Evolutionary conservation across 2,329 filamentous ascomycete species (phyloP).

Genomic region (Scopulariopsis brevicaulis): DNA sequence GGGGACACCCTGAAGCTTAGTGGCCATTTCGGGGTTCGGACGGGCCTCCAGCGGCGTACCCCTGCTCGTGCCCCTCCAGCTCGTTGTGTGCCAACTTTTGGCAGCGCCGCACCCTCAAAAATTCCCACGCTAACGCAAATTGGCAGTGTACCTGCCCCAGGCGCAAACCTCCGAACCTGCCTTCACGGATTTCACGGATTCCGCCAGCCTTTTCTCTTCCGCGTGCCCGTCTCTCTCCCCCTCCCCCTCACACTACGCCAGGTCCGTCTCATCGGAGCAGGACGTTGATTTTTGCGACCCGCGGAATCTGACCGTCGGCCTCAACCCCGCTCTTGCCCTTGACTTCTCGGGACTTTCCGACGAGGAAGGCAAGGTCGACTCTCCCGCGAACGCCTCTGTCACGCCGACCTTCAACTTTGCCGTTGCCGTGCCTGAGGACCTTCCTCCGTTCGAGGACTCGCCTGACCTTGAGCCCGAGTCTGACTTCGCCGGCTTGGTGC

Average conservation of each 20-base stretch:
- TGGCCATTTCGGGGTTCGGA: too few species aligned
- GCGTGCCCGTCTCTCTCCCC: conserved; percentile 73
- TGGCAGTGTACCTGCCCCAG: conserved; percentile 30
- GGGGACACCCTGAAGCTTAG: too few species aligned
- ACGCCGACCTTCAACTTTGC: conserved; percentile 39
- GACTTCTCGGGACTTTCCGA: conserved; percentile 59
- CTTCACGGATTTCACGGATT: conserved; percentile 2
- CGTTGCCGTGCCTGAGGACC: conserved; percentile 37
- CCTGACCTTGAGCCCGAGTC: conserved; percentile 88
- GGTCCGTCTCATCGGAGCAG: conserved; percentile 54
- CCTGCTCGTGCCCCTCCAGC: too few species aligned
- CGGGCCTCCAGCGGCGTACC: too few species aligned
- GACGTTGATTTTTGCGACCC: conserved; percentile 87
- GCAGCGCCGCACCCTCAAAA: background rate
- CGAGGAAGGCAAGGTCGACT: conserved; percentile 44
- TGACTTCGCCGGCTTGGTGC: conserved; percentile 68
- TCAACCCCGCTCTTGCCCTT: conserved; percentile 35
- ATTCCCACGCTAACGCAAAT: conserved; percentile 6
- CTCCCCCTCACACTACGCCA: conserved; percentile 70
- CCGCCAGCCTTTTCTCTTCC: conserved; percentile 60
- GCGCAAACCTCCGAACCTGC: conserved; percentile 1
- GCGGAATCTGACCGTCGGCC: conserved; percentile 68
- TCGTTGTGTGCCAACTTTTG: background rate
- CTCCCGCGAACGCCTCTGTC: conserved; percentile 12
- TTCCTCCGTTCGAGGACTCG: conserved; percentile 72